Percentiles rank a stretch among this genome's conserved stretches.
phyloP scores from a whole-genome alignment of 2,329 filamentous ascomycete species.

The Aureobasidium leucospermi region DNA sequence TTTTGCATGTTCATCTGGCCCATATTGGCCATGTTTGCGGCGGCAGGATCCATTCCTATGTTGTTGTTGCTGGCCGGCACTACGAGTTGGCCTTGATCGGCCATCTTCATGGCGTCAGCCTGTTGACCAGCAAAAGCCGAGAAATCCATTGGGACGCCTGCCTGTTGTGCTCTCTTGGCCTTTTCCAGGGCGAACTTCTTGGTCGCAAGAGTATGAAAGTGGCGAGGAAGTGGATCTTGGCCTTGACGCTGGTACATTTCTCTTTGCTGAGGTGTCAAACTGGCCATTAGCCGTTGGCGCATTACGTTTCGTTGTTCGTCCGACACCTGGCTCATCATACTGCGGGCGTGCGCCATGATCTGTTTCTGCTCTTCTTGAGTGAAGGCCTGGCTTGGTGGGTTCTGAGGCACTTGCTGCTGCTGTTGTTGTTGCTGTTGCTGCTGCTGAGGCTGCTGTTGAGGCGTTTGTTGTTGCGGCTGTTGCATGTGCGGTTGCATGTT shows the following conservation, averaged over 20 bases:
- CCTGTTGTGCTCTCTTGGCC: slow-evolving; percentile 25
- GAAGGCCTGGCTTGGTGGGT: slow-evolving; percentile 20
- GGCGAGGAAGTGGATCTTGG: slow-evolving; percentile 39
- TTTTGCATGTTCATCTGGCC: slow-evolving; percentile 27
- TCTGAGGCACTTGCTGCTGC: slow-evolving; percentile 19
- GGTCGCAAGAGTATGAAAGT: slow-evolving; percentile 11
- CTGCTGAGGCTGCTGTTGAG: slow-evolving; percentile 12
- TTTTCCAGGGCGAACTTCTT: slow-evolving; percentile 16
- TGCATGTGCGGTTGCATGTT: slow-evolving; percentile 24
- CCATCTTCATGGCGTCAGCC: slow-evolving; percentile 52
- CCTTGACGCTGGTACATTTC: slow-evolving; percentile 38
- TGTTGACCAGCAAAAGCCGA: slow-evolving; percentile 54
- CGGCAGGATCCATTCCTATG: slow-evolving; percentile 15
- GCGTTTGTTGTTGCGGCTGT: slow-evolving; percentile 18
- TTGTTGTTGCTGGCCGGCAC: slow-evolving; percentile 54
- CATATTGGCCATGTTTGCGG: slow-evolving; percentile 16
- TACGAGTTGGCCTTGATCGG: slow-evolving; percentile 55
- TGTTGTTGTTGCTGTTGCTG: slow-evolving; percentile 19
- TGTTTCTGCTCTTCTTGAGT: slow-evolving; percentile 36
- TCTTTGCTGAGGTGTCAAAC: slow-evolving; percentile 41
- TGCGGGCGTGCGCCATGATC: slow-evolving; percentile 40
- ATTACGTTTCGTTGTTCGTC: slow-evolving; percentile 42
- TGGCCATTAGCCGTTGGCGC: slow-evolving; percentile 35
- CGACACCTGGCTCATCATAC: slow-evolving; percentile 39
- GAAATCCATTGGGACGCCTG: slow-evolving; percentile 38